Percentiles rank a stretch among this genome's conserved stretches.
Conservation (phyloP, 345 rosid genomes). For the Brassica juncea region DNA sequence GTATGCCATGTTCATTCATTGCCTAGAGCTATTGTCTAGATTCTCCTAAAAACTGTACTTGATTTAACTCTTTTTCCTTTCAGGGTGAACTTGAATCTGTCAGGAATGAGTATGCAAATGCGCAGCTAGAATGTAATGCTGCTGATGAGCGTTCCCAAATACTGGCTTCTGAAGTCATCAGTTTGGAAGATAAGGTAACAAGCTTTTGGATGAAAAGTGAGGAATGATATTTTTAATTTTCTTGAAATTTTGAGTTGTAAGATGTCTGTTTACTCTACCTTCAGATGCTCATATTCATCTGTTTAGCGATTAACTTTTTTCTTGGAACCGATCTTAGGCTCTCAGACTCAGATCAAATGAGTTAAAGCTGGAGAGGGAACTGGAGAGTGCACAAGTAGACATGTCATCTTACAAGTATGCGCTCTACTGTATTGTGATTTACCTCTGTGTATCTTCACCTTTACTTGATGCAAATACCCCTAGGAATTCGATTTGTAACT, state of each 20-base stretch:
- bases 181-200: slow-evolving; percentile 98
- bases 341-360: slow-evolving; percentile 92
- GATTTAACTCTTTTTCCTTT: slow-evolving; percentile 19
- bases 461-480: slow-evolving; percentile 14
- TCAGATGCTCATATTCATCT: slow-evolving; percentile 25
- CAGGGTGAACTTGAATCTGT: slow-evolving; percentile 89
- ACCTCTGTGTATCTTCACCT: slow-evolving; percentile 5
- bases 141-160: slow-evolving; percentile 92
- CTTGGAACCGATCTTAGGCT: slow-evolving; percentile 54
- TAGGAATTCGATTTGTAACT: slow-evolving; percentile 6
- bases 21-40: slow-evolving; percentile 7
- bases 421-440: slow-evolving; percentile 20
- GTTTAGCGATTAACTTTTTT: slow-evolving; percentile 4
- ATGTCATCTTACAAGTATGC: slow-evolving; percentile 71
- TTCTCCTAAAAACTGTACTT: slow-evolving; percentile 10
- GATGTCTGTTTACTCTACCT: slow-evolving; percentile 27
- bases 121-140: slow-evolving; percentile 80
- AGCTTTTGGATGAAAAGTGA: slow-evolving; percentile 14
- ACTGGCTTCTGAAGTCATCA: slow-evolving; percentile 94
- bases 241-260: not conserved
- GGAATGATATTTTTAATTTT: slow-evolving; percentile 7
- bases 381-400: slow-evolving; percentile 78
- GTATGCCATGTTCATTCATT: slow-evolving; percentile 12
- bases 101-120: slow-evolving; percentile 69
- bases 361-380: slow-evolving; percentile 89